Evolutionary conservation across 805 yeast genomes (phyloP), one percentile per base, ranked within the genome.

Genomic region (Candida khao-thaluensis): DNA sequence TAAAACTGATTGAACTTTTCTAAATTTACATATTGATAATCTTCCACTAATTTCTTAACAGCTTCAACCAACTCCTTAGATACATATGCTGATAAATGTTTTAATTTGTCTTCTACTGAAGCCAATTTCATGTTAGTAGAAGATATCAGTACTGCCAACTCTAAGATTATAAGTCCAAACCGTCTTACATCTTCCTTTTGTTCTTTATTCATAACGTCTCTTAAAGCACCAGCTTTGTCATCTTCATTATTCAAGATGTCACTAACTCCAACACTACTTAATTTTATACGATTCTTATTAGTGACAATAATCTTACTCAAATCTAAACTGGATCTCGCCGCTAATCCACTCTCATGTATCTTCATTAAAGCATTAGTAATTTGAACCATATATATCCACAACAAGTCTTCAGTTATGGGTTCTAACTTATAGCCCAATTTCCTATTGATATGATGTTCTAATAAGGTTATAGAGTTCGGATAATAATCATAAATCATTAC

Each of bases 311-410:
- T 76, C 49, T 85, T 86, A 23, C 80, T 74, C 47, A 82, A 71
- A 41, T 82, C 77, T 11, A 85, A 57, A 0, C 77, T 61, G n/a
- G 61, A 47, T 36, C 91, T 75, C 2, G 82, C 82, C 2, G 81
- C 73, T 37, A 91, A 63, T 0, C 77, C 77, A n/a, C 69, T 65
- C 2, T 69, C 65, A 64, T 91, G 97, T 10, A 83, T 72, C 4
- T 76, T 70, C n/a, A 70, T 61, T 17, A 87, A 54, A 0, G 90
- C 96, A 50, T 76, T 74, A 2, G 82, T 69, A 22, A 93, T 61
- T 63, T 93, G 98, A 12, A 81, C 72, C 37, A 85, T 59, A 51
- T 88, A 86, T 23, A 67, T 63, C 96, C 97, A 88, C 32, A 91
- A 60, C 8, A 77, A 54, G 7, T 77, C 76, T 54, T 82, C 89